Evolutionary conservation across 129 eudicot genomes (phyloP), one percentile per base, ranked within the genome.

Genomic region (Helichrysum umbraculigerum): DNA sequence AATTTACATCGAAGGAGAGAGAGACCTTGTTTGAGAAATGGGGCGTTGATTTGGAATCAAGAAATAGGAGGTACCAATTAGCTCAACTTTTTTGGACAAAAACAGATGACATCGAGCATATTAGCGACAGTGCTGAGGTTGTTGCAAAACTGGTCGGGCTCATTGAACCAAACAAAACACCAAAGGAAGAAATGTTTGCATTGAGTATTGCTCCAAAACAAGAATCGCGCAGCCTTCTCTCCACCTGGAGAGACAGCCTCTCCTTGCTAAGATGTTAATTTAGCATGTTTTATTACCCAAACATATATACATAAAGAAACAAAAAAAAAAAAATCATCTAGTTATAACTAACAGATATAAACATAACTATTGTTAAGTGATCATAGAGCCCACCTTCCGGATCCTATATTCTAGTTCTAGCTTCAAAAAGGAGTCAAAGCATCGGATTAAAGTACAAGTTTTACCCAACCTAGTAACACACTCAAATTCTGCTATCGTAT

Each of bases 61-160:
- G 92, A 79, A 77, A 81, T 81, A 86, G 97, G 81, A 83, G 92
- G 62, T 70, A 74, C 19, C 98, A 86, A 76, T 29, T 93, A 82
- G 82, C 88, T 71, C 80, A 80, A 25, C 50, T 33, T 12, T 65
- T 93, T 57, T 93, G 96, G 95, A 85, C 82, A 35, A 83, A 88
- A 75, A 61, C 95, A 41, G 68, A 87, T 33, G 84, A 90, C 84
- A 82, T 85, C 66, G 79, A 85, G 16, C 95, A 88, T 70, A 74
- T 84, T 21, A 85, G 58, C 50, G 95, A 93, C 34, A 93, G 98
- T 75, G 98, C 98, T 37, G 70, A 79, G n/a, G 73, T 93, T 2
- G 88, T 93, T 42, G 92, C 96, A 17, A 88, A 85, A 72, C 79
- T 93, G 29, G 88, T 86, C 2, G 98, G 97, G 50, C 68, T 91